Evolutionary conservation across 2,329 filamentous ascomycete genomes (phyloP).

Genomic region (Apiospora sp.): DNA sequence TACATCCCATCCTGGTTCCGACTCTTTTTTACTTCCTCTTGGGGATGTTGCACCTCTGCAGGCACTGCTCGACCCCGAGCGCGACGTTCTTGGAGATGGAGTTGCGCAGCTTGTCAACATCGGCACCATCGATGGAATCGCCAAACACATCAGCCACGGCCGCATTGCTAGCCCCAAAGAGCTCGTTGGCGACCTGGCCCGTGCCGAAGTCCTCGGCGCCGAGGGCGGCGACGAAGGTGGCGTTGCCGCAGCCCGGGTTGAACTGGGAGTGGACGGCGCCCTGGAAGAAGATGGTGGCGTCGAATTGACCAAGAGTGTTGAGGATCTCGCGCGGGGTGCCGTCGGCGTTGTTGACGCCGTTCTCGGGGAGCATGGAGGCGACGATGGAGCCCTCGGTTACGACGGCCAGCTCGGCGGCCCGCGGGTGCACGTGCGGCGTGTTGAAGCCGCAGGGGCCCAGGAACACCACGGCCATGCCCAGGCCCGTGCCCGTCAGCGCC

Average conservation of each 20-base stretch:
- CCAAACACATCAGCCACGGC: constrained; percentile 57
- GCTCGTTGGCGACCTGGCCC: constrained; percentile 58
- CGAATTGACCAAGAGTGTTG: constrained; percentile 49
- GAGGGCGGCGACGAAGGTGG: constrained; percentile 59
- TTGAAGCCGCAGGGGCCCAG: constrained; percentile 63
- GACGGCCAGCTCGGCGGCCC: constrained; percentile 61
- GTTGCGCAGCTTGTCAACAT: constrained; percentile 52
- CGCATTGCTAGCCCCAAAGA: constrained; percentile 55
- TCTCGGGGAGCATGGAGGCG: constrained; percentile 62
- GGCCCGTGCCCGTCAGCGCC: constrained; percentile 59
- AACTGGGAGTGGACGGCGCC: constrained; percentile 63
- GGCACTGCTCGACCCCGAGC: constrained; percentile 60
- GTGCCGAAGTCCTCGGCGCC: constrained; percentile 59
- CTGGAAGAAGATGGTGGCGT: constrained; percentile 63
- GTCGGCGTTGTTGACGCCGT: constrained; percentile 51
- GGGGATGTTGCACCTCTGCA: constrained; percentile 53
- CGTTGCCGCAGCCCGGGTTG: constrained; percentile 60
- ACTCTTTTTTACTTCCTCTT: constrained; percentile 32
- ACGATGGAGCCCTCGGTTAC: constrained; percentile 57
- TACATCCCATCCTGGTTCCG: not conserved
- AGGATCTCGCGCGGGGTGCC: constrained; percentile 44
- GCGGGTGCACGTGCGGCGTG: constrained; percentile 63
- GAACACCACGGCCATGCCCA: constrained; percentile 60
- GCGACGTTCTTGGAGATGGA: constrained; percentile 58
- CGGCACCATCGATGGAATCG: constrained; percentile 52